Evolutionary conservation across 768 basidiomycete genomes (phyloP).

Genomic region (Mycena galopus): DNA sequence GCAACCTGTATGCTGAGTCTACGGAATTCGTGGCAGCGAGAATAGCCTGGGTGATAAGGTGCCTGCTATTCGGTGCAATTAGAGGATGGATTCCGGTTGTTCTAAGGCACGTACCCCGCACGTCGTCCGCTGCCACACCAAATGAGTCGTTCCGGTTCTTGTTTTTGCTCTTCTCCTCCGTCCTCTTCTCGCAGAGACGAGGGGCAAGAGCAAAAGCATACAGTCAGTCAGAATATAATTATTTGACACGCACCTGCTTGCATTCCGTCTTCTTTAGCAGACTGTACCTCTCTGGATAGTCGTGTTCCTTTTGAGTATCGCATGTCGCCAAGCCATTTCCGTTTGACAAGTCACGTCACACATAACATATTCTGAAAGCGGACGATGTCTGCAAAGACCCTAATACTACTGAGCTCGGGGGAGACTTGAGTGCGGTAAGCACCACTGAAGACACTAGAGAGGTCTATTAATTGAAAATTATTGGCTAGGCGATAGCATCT

Average conservation of each 20-base stretch:
- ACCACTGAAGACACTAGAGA: no score
- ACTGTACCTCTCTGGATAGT: constrained; percentile 92
- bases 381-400: no score
- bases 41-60: constrained; percentile 90
- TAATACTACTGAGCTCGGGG: no score
- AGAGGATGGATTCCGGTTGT: not conserved
- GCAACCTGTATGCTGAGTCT: constrained; percentile 70
- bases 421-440: no score
- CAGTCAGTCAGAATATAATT: constrained; percentile 91
- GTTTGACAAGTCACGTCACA: no score
- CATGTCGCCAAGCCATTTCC: no score
- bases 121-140: constrained; percentile 88
- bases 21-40: constrained; percentile 86
- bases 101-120: constrained; percentile 69
- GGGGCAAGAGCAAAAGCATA: constrained; percentile 50
- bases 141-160: constrained; percentile 94
- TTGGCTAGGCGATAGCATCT: no score
- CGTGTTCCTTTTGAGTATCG: no score
- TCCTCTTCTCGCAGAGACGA: constrained; percentile 64
- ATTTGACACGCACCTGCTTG: constrained; percentile 54
- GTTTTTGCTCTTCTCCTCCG: constrained; percentile 87
- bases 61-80: constrained; percentile 47
- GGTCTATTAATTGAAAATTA: no score
- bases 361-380: no score
- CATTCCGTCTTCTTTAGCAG: constrained; percentile 98